Conservation (phyloP, 2,329 filamentous ascomycete genomes). For the Hypoxylon sp. region DNA sequence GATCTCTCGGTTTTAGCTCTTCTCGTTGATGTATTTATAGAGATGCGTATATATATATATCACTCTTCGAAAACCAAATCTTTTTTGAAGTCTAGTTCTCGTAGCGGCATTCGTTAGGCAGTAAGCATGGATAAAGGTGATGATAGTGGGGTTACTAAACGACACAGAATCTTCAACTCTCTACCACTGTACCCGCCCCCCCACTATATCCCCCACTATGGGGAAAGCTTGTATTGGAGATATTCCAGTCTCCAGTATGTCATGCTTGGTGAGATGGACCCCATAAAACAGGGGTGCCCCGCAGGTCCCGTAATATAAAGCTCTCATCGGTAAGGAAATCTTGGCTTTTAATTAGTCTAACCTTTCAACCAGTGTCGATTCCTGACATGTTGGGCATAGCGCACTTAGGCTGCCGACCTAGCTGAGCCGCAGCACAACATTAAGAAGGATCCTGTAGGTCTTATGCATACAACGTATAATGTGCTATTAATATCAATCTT, state of each 20-base stretch:
- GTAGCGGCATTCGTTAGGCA: background rate
- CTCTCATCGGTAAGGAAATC: too few relatives aligned
- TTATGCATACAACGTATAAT: slow-evolving; percentile 1
- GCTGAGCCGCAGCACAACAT: background rate
- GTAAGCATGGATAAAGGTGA: background rate
- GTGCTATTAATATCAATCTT: background rate
- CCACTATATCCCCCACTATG: background rate
- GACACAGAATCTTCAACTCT: background rate
- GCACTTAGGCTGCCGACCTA: background rate
- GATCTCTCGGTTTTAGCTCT: background rate
- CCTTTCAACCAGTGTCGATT: background rate
- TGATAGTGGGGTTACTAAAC: background rate
- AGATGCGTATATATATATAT: background rate
- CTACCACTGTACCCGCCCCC: background rate
- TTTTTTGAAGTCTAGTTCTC: background rate
- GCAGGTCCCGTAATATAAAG: too few relatives aligned
- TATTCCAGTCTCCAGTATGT: background rate
- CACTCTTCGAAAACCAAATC: background rate
- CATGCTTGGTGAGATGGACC: background rate
- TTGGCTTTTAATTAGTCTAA: background rate
- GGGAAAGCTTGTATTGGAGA: background rate
- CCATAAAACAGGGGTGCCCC: background rate
- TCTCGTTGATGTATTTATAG: background rate
- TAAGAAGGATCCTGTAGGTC: background rate
- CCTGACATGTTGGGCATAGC: slow-evolving; percentile 3